Conservation (phyloP, 202 grass and related monocot genomes). For the Hordeum pubiflorum region DNA sequence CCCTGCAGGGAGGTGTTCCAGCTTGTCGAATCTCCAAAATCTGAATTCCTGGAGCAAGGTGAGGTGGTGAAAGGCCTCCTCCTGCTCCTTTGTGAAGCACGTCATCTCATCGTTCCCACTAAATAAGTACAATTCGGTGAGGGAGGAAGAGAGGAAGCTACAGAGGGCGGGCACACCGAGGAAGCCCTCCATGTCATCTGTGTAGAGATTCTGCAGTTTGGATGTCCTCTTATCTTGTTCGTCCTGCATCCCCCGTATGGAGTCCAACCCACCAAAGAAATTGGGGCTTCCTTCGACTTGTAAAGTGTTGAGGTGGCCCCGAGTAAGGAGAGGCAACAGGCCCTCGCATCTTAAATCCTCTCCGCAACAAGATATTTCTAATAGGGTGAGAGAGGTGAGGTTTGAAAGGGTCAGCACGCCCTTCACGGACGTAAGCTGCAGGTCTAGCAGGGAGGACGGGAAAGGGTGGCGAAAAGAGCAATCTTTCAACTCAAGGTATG, state of each 20-base stretch:
- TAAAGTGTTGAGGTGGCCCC: not conserved
- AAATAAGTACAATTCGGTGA: not conserved
- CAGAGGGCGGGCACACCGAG: not conserved
- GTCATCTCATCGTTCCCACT: rapidly evolving
- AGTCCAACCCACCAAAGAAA: not conserved
- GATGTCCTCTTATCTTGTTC: not conserved
- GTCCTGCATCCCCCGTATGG: too few relatives aligned
- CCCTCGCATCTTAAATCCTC: not conserved
- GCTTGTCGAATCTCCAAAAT: rapidly evolving
- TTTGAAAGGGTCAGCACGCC: not conserved
- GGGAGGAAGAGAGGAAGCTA: not conserved
- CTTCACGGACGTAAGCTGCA: rapidly evolving
- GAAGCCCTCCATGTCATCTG: not conserved
- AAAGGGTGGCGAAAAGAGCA: not conserved
- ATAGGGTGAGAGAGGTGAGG: not conserved
- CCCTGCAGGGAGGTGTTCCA: not conserved
- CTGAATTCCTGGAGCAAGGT: not conserved
- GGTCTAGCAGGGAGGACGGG: not conserved
- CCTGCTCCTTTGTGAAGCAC: not conserved
- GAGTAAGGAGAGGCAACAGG: not conserved
- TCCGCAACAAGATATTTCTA: rapidly evolving
- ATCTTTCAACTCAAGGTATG: rapidly evolving
- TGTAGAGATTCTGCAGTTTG: not conserved
- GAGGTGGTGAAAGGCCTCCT: not conserved
- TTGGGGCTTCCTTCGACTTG: rapidly evolving